A percentile compares a stretch with the other conserved stretches of the same genome.
Conservation (phyloP, 2,329 filamentous ascomycete genomes). For the Sarocladiaceae sp. region DNA sequence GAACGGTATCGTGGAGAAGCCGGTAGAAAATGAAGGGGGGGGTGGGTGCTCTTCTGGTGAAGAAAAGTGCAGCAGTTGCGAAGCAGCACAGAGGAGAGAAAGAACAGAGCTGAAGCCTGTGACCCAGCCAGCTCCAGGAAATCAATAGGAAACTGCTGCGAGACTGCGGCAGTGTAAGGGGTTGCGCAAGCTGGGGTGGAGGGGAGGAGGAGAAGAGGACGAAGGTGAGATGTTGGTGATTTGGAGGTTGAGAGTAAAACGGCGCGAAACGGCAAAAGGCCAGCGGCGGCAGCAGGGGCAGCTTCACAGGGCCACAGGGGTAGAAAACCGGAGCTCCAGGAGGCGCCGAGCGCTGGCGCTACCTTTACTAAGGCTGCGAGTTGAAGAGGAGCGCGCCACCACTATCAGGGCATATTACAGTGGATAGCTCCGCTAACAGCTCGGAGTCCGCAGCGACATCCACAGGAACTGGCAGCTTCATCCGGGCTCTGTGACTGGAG, state of each 20-base stretch:
- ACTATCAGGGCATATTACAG: neutral
- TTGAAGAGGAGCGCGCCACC: neutral
- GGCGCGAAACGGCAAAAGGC: constrained; percentile 8
- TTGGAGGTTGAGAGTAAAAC: constrained; percentile 9
- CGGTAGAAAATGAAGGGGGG: constrained; percentile 9
- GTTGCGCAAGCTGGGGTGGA: constrained; percentile 11
- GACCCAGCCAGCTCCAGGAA: constrained; percentile 28
- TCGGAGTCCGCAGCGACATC: too few species aligned
- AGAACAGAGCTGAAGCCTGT: constrained; percentile 27
- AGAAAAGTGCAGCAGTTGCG: constrained; percentile 5
- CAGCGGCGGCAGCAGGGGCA: neutral
- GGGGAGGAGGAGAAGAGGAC: constrained; percentile 1
- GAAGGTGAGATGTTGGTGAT: constrained; percentile 8
- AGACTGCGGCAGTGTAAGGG: constrained; percentile 12
- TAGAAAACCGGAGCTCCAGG: constrained; percentile 8
- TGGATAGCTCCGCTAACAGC: too few species aligned
- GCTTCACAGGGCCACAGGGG: constrained; percentile 1
- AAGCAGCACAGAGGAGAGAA: constrained; percentile 11
- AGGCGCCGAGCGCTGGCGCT: constrained; percentile 4
- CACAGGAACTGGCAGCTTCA: too few species aligned
- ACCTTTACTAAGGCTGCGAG: too few species aligned
- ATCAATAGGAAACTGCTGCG: constrained; percentile 9
- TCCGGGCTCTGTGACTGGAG: too few species aligned
- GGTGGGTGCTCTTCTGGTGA: constrained; percentile 4
- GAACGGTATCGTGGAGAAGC: constrained; percentile 1